These are phyloP conservation scores for Penicillium capsulatum DNA, from an alignment of 2,329 filamentous ascomycete genomes.

Conservation along the genomic window DNA sequence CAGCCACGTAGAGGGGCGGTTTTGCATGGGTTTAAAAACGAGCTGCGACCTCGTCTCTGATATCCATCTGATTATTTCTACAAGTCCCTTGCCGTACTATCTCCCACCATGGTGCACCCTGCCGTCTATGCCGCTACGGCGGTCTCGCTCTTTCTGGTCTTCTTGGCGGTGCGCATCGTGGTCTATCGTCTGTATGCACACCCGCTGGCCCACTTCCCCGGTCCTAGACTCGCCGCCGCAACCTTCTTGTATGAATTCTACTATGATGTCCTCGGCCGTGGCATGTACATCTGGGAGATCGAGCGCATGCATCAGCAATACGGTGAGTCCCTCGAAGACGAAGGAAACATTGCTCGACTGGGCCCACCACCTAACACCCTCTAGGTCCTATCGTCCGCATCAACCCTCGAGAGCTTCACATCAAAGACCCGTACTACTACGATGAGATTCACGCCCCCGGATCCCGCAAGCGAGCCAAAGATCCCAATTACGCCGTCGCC, in stretches of 20 bases:
- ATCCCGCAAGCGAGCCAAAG: slow-evolving; percentile 19
- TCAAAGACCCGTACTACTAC: slow-evolving; percentile 35
- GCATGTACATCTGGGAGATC: slow-evolving; percentile 27
- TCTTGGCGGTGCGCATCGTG: slow-evolving; percentile 6
- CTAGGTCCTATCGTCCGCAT: slow-evolving; percentile 38
- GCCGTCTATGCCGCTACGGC: not conserved
- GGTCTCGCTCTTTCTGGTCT: not conserved
- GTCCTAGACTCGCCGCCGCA: slow-evolving; percentile 31
- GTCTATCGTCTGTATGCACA: slow-evolving; percentile 22
- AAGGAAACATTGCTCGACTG: not conserved
- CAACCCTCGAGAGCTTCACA: slow-evolving; percentile 36
- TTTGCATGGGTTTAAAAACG: no score
- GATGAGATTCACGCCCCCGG: slow-evolving; percentile 31
- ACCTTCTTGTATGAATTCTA: slow-evolving; percentile 34
- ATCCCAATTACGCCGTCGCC: slow-evolving; percentile 15
- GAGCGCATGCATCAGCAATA: slow-evolving; percentile 35
- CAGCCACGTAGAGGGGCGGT: no score
- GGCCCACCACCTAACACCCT: not conserved
- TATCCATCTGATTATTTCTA: not conserved
- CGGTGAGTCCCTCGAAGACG: slow-evolving; percentile 17
- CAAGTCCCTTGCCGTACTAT: no score
- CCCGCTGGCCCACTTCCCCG: slow-evolving; percentile 31
- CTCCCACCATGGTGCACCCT: slow-evolving; percentile 7
- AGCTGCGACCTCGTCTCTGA: not conserved
- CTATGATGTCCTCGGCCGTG: slow-evolving; percentile 29